Percentiles rank a stretch among this genome's conserved stretches.
Evolutionary conservation across 805 yeast species (phyloP).

Genomic region (Millerozyma acaciae): DNA sequence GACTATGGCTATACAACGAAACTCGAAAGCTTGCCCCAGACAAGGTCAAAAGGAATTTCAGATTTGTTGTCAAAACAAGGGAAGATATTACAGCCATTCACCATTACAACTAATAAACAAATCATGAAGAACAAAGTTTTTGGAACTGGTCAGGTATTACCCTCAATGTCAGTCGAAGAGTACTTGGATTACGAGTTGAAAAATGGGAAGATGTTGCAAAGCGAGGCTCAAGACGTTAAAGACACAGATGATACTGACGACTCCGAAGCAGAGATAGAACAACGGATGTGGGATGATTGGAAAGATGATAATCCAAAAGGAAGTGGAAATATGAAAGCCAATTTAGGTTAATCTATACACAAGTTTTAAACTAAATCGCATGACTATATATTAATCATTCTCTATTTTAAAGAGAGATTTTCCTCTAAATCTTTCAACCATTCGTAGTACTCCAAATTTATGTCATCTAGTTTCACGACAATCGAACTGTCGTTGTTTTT

Average conservation of each 20-base stretch:
- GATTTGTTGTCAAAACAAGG: slow-evolving; percentile 65
- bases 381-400: slow-evolving; percentile 1
- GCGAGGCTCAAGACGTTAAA: slow-evolving; percentile 35
- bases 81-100: slow-evolving; percentile 79
- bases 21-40: slow-evolving; percentile 47
- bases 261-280: slow-evolving; percentile 64
- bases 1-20: slow-evolving; percentile 59
- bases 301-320: slow-evolving; percentile 83
- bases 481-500: slow-evolving; percentile 11
- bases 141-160: slow-evolving; percentile 90
- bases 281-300: slow-evolving; percentile 92
- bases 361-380: slow-evolving; percentile 1
- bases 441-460: slow-evolving; percentile 28
- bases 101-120: slow-evolving; percentile 54
- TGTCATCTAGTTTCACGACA: slow-evolving; percentile 26
- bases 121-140: slow-evolving; percentile 62
- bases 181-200: slow-evolving; percentile 80
- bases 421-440: slow-evolving; percentile 33
- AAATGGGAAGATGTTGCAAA: slow-evolving; percentile 73
- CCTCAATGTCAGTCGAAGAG: slow-evolving; percentile 94
- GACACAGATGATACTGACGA: slow-evolving; percentile 48
- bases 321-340: slow-evolving; percentile 73
- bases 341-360: slow-evolving; percentile 27
- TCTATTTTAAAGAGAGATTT: slow-evolving; percentile 17
- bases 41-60: slow-evolving; percentile 16